Evolutionary conservation across 2,329 filamentous ascomycete genomes (phyloP).

Genomic region (Penicillium frequentans): DNA sequence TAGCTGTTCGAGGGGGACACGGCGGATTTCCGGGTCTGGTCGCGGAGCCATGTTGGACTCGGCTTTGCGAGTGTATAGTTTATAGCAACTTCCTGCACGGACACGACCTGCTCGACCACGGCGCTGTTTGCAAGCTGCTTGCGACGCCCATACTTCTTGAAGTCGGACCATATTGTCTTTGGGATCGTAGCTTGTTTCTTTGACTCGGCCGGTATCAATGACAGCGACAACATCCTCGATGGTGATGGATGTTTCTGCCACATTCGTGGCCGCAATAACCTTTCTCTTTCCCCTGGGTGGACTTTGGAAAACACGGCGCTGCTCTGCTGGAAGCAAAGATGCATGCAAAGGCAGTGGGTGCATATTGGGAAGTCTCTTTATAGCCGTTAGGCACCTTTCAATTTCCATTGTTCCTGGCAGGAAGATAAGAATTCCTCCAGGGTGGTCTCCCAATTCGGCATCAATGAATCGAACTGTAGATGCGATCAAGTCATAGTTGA

Average conservation of each 20-base stretch:
- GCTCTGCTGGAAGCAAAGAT: constrained; percentile 83
- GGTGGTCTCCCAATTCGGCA: constrained; percentile 66
- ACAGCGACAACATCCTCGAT: constrained; percentile 97
- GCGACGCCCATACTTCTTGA: constrained; percentile 92
- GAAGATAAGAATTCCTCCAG: constrained; percentile 93
- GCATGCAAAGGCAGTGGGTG: constrained; percentile 88
- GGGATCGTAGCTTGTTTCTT: constrained; percentile 92
- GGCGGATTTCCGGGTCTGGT: constrained; percentile 88
- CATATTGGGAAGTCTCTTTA: constrained; percentile 65
- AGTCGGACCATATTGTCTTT: constrained; percentile 92
- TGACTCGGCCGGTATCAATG: constrained; percentile 91
- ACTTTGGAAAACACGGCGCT: constrained; percentile 78
- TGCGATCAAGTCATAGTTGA: constrained; percentile 87
- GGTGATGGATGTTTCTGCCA: constrained; percentile 97
- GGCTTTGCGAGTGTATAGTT: constrained; percentile 84
- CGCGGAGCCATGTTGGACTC: constrained; percentile 82
- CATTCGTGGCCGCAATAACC: constrained; percentile 91
- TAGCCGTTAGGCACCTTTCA: constrained; percentile 69
- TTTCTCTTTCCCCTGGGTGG: constrained; percentile 81
- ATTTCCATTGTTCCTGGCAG: constrained; percentile 91
- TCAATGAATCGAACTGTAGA: constrained; percentile 82
- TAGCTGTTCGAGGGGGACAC: constrained; percentile 90
- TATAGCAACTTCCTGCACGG: constrained; percentile 87
- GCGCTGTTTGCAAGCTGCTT: constrained; percentile 90
- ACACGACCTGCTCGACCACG: constrained; percentile 93